Evolutionary conservation across 2,329 filamentous ascomycete species (phyloP).

Genomic region (Trichoderma afroharzianum): DNA sequence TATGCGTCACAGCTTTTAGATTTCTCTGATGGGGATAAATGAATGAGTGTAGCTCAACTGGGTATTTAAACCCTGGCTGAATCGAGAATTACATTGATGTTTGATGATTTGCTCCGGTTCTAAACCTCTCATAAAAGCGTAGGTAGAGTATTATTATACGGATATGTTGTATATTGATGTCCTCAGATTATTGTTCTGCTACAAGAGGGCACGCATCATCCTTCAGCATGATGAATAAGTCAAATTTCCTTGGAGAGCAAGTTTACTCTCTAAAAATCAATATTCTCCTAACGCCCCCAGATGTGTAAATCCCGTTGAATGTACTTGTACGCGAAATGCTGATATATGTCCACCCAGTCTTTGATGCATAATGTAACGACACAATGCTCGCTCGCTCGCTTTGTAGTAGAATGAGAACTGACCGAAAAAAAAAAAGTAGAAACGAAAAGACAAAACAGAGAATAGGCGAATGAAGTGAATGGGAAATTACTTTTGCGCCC

Average conservation of each 20-base stretch:
- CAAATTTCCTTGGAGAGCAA: background rate
- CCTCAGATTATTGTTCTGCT: background rate
- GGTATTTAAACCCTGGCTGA: background rate
- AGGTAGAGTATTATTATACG: background rate
- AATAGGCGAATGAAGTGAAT: too few relatives aligned
- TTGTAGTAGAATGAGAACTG: background rate
- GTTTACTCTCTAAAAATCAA: background rate
- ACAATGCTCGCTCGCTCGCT: background rate
- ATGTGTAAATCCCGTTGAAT: background rate
- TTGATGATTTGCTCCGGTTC: too few relatives aligned
- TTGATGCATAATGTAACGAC: background rate
- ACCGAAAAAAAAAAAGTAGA: too few relatives aligned
- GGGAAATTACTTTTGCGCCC: conserved; percentile 32
- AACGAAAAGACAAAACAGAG: background rate
- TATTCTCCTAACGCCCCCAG: background rate
- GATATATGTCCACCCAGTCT: background rate
- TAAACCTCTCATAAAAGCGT: too few relatives aligned
- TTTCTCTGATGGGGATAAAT: background rate
- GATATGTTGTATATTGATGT: background rate
- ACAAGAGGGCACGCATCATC: background rate
- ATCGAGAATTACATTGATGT: background rate
- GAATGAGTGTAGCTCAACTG: background rate
- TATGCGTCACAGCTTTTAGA: background rate
- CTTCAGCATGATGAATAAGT: background rate
- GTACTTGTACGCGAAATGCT: background rate